Base-by-base conservation (phyloP, 805 yeast species). In the Brettanomyces anomalus region DNA sequence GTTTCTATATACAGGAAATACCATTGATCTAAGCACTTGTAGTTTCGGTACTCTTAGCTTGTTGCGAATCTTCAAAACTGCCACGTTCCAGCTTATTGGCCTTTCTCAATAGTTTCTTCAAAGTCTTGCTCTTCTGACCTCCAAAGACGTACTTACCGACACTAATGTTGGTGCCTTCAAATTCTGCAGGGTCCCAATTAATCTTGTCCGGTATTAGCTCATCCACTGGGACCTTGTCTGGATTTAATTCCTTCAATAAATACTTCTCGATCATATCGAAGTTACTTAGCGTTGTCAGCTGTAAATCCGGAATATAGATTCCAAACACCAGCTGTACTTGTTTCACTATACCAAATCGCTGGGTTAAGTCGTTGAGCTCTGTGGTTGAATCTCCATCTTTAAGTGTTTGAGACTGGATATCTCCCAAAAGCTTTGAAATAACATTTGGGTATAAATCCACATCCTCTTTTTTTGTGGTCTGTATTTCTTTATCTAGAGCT, bases 141-240 rank as follows among this genome's bases (percentile, higher is more conserved):
- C 70, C 68, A 43, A 66, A 62, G n/a, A 70, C 67, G 52, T 70
- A 77, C 36, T 72, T 64, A 44, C 73, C 77, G 46, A 79, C 65
- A 47, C 70, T 69, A 30, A 80, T 64, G 50, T 83, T 85, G 4
- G 75, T 66, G 33, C 82, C 77, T 26, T 62, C 66, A 54, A 77
- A 83, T 37, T 75, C 79, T 24, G 66, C 68, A 6, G 66, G 58
- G 44, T 76, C 66, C 50, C 85, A 67, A 47, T 79, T 77, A 43
- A 85, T 75, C 24, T 86, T 90, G 53, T 82, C 75, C n/a, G 93
- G 88, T 28, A 45, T 56, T 53, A 79, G 75, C 56, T 79, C 72
- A 55, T 82, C 88, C 52, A 74, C 75, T 49, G 65, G 71, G 51
- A 70, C 66, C 4, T 28, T 20, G 16, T 54, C 50, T 18, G 70